Evolutionary conservation across 2,329 filamentous ascomycete genomes (phyloP).

Genomic region (Fusarium caatingaense): DNA sequence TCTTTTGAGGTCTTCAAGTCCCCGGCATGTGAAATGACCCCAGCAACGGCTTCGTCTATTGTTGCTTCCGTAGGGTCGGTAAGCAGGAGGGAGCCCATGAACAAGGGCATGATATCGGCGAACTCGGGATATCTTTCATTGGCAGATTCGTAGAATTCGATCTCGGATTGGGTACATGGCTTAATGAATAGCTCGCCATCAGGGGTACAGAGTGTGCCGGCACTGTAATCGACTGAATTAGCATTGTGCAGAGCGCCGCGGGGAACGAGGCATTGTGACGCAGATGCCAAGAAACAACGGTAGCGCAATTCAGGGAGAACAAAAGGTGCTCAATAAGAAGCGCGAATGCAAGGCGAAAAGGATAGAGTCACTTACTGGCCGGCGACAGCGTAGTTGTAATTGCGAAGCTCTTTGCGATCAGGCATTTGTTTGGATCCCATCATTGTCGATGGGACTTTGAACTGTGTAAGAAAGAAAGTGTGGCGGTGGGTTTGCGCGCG

Average conservation of each 20-base stretch:
- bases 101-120: constrained; percentile 83
- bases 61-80: constrained; percentile 62
- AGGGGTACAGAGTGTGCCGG: constrained; percentile 87
- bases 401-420: constrained; percentile 69
- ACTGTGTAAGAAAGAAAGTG: constrained; percentile 17
- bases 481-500: constrained; percentile 28
- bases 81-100: constrained; percentile 83
- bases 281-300: constrained; percentile 19
- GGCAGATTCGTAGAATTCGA: constrained; percentile 88
- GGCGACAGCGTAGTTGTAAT: constrained; percentile 81
- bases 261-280: constrained; percentile 26
- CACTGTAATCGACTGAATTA: constrained; percentile 64
- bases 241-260: constrained; percentile 15
- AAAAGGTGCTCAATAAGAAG: not conserved
- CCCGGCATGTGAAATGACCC: constrained; percentile 55
- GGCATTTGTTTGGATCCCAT: constrained; percentile 58
- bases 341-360: constrained; percentile 26
- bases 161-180: constrained; percentile 86
- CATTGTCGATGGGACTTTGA: constrained; percentile 33
- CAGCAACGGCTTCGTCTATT: constrained; percentile 62
- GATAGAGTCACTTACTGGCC: constrained; percentile 75
- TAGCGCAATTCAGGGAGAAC: constrained; percentile 5
- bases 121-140: constrained; percentile 75
- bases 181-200: constrained; percentile 92
- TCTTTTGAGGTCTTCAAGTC: constrained; percentile 50